phyloP scores from a whole-genome alignment of 148 eudicot genomes.

The Gaultheria prostrata region DNA sequence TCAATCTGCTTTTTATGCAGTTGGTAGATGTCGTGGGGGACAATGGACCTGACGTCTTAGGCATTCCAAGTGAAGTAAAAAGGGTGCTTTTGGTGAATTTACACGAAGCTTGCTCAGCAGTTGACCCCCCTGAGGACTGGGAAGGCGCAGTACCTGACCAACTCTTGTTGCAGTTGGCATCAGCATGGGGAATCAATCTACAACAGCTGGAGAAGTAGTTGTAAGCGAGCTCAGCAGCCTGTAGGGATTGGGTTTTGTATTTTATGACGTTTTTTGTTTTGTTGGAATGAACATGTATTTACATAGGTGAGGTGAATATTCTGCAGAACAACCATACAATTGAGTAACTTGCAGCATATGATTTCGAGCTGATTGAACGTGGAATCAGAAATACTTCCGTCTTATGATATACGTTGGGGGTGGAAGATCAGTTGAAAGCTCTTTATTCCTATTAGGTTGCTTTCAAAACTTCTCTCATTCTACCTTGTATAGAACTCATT shows the following conservation, averaged over 20 bases:
- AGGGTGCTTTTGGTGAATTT: constrained; percentile 70
- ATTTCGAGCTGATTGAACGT: constrained; percentile 8
- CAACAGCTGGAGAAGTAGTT: constrained; percentile 56
- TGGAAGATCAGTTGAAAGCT: background rate
- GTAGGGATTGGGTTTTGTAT: background rate
- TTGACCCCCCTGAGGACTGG: constrained; percentile 87
- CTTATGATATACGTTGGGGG: background rate
- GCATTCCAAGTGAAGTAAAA: constrained; percentile 63
- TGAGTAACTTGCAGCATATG: background rate
- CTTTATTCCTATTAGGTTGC: background rate
- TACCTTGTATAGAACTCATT: background rate
- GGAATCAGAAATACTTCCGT: background rate
- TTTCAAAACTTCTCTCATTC: background rate
- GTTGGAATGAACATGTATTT: constrained; percentile 6
- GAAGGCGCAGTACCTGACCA: constrained; percentile 88
- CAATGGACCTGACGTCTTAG: constrained; percentile 73
- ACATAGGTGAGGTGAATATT: background rate
- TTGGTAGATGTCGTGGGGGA: constrained; percentile 64
- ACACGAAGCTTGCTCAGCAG: constrained; percentile 57
- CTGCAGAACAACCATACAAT: background rate
- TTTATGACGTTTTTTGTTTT: background rate
- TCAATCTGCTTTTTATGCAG: constrained; percentile 31
- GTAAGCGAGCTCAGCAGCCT: background rate
- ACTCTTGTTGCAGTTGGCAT: constrained; percentile 78
- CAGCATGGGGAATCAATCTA: constrained; percentile 85